Evolutionary conservation across 2,329 filamentous ascomycete species (phyloP).

Genomic region (Nemania abortiva): DNA sequence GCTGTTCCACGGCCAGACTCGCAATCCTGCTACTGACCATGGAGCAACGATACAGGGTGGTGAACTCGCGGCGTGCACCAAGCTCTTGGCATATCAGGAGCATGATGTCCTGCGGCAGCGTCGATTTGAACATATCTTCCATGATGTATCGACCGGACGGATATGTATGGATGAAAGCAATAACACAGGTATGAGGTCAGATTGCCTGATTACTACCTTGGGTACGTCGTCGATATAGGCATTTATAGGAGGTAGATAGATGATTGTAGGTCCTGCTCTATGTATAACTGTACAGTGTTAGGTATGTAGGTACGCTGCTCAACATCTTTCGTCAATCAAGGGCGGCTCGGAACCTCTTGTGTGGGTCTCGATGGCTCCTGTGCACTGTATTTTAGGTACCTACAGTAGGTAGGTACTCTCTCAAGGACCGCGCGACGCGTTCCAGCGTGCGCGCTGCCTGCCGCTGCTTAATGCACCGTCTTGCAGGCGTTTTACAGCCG

Average conservation of each 20-base stretch:
- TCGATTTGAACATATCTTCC: constrained; percentile 37
- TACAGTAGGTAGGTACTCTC: too few relatives aligned
- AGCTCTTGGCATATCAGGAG: constrained; percentile 72
- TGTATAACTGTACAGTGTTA: neutral
- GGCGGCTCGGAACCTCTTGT: constrained; percentile 1
- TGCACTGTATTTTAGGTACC: neutral
- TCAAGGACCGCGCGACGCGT: constrained; percentile 51
- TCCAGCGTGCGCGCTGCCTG: neutral
- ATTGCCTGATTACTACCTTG: neutral
- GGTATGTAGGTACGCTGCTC: too few relatives aligned
- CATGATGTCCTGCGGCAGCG: constrained; percentile 69
- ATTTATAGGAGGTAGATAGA: too few relatives aligned
- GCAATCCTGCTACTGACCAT: constrained; percentile 67
- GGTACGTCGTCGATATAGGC: too few relatives aligned
- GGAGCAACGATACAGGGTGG: constrained; percentile 70
- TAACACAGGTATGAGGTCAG: neutral
- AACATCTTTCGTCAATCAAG: neutral
- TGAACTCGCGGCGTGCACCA: constrained; percentile 66
- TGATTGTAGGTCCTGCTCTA: too few relatives aligned
- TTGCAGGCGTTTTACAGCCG: too few relatives aligned
- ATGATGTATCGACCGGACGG: neutral
- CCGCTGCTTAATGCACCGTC: constrained; percentile 3
- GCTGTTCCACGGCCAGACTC: constrained; percentile 67
- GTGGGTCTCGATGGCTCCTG: neutral
- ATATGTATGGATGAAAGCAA: neutral